Evolutionary conservation across 2,329 filamentous ascomycete species (phyloP), one percentile per base, ranked within the genome.

Genomic region (Claviceps quebecensis): DNA sequence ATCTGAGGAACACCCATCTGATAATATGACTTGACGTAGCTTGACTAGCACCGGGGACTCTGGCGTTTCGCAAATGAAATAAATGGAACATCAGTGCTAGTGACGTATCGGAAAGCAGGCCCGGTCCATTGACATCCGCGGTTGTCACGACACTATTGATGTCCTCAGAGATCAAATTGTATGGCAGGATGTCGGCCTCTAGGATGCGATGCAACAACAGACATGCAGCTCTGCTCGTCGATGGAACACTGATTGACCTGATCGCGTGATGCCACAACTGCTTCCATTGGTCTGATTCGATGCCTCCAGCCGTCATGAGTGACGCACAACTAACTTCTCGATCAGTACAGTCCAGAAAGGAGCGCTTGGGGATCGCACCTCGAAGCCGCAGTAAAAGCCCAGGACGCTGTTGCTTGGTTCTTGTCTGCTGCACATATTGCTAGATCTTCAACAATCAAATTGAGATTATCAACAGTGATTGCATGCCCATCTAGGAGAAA

Each of bases 341-440:
- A 47, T 67, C 38, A 67, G 59, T 36, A 26, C 36, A 14, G 45
- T 14, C 8, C 7, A 17, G 26, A 34, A 45, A 11, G 8, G n/a
- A 13, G 45, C 40, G 39, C 13, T 1, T 43, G 29, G 14, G 4
- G 3, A 23, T 51, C 75, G 62, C 70, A 90, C 87, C 86, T 87
- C 55, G 87, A 74, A 61, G 88, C 80, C n/a, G 83, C 84, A 49
- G 96, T 65, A 71, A 95, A 80, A 17, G 88, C 84, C 93, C 93
- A 98, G 0, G 83, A 87, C 7, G 83, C 78, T 41, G 83, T 70
- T 8, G 67, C 65, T 14, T 70, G 68, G 57, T 84, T 81, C 59
- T 95, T 90, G 60, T 93, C 85, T 9, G 78, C 74, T 44, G 85
- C 78, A 50, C 76, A 73, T 11, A 69, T 65, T 16, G 74, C 68